phyloP scores from a whole-genome alignment of 148 eudicot genomes.

The Mesembryanthemum crystallinum region DNA sequence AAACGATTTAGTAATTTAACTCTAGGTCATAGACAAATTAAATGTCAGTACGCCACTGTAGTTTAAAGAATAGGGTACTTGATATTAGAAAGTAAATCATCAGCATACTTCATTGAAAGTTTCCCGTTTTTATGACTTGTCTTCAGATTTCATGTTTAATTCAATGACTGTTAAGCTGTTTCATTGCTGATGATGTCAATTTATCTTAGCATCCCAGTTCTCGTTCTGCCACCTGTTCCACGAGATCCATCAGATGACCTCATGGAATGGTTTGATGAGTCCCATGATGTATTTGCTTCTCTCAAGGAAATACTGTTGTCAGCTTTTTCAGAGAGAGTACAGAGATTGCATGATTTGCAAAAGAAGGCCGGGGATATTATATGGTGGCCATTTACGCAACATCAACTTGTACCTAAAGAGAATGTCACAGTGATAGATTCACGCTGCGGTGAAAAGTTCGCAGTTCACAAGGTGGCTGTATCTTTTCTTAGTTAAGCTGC shows the following conservation, averaged over 20 bases:
- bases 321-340: constrained; percentile 53
- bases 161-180: background rate
- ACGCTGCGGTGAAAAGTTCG: constrained; percentile 86
- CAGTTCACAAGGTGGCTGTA: constrained; percentile 72
- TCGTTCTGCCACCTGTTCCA: constrained; percentile 84
- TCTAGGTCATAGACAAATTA: background rate
- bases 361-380: constrained; percentile 68
- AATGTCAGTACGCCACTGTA: too few relatives aligned
- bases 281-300: constrained; percentile 52
- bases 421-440: constrained; percentile 89
- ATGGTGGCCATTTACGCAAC: constrained; percentile 99
- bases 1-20: too few relatives aligned
- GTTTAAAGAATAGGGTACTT: background rate
- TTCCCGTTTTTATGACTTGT: background rate
- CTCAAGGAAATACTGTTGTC: constrained; percentile 63
- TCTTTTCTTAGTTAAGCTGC: constrained; percentile 2
- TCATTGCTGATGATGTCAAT: constrained; percentile 16
- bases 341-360: constrained; percentile 65
- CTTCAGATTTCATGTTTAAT: background rate
- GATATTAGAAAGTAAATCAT: background rate
- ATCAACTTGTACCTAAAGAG: constrained; percentile 73
- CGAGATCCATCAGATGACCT: constrained; percentile 71
- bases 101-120: background rate
- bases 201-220: constrained; percentile 71
- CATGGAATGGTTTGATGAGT: constrained; percentile 74